Conservation (phyloP, 495 filamentous ascomycete genomes). For the Neurospora terricola region DNA sequence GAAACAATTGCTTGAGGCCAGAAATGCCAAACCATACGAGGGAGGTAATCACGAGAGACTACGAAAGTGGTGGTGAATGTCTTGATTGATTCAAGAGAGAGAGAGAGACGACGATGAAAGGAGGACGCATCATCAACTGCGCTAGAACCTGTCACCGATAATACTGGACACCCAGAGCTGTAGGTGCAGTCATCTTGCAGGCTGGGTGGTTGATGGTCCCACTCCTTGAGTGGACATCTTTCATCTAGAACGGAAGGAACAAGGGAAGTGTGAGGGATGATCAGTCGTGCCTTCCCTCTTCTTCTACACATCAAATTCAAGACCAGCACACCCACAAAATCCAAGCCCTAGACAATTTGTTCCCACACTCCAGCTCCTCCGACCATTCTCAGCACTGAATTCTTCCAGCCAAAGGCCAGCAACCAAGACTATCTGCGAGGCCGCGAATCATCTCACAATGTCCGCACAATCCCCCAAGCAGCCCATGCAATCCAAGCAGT, state of each 20-base stretch:
- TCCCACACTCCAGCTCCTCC: background rate
- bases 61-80: background rate
- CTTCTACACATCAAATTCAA: background rate
- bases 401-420: background rate
- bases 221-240: background rate
- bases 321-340: background rate
- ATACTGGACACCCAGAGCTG: no score
- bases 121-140: background rate
- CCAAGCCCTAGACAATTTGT: background rate
- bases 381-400: background rate
- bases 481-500: background rate
- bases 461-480: background rate
- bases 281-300: background rate
- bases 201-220: background rate
- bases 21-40: background rate
- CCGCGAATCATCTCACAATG: background rate
- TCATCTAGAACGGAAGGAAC: background rate
- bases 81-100: background rate
- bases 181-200: background rate
- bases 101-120: background rate
- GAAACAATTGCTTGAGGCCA: background rate
- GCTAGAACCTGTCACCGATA: no score
- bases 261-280: background rate
- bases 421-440: background rate
- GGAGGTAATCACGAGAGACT: background rate